A percentile compares a stretch with the other conserved stretches of the same genome.
Evolutionary conservation across 2,329 filamentous ascomycete genomes (phyloP).

Genomic region (Trichocomaceae sp.): DNA sequence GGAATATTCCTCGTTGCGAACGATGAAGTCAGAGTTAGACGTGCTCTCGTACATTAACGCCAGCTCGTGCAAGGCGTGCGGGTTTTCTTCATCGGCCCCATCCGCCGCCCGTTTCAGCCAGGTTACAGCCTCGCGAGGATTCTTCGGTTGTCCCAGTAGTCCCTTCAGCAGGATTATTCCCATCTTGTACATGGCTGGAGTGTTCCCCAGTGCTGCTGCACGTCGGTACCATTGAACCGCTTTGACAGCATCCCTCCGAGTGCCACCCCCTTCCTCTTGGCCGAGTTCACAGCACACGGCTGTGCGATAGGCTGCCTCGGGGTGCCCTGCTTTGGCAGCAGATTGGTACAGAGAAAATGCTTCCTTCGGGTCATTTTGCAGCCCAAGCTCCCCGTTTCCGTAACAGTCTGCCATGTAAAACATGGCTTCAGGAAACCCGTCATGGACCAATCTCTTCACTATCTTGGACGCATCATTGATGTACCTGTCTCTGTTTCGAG

Average conservation of each 20-base stretch:
- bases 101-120: conserved; percentile 95
- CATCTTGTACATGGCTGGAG: conserved; percentile 95
- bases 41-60: conserved; percentile 53
- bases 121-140: conserved; percentile 75
- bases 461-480: conserved; percentile 81
- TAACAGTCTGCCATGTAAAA: conserved; percentile 89
- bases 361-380: conserved; percentile 79
- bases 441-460: conserved; percentile 74
- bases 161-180: conserved; percentile 95
- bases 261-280: conserved; percentile 87
- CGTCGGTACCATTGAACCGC: conserved; percentile 98
- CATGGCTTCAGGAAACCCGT: conserved; percentile 76
- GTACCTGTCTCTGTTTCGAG: conserved; percentile 71
- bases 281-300: conserved; percentile 97
- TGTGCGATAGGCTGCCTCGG: conserved; percentile 82
- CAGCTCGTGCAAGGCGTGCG: conserved; percentile 89
- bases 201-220: conserved; percentile 81
- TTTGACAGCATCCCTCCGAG: conserved; percentile 81
- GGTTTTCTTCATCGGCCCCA: conserved; percentile 78
- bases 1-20: conserved; percentile 76
- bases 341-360: conserved; percentile 91
- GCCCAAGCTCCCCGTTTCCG: conserved; percentile 70
- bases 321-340: conserved; percentile 81
- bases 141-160: conserved; percentile 76
- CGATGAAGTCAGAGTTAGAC: conserved; percentile 60